Evolutionary conservation across 306 rosid species (phyloP).

Genomic region (Citrullus amarus): DNA sequence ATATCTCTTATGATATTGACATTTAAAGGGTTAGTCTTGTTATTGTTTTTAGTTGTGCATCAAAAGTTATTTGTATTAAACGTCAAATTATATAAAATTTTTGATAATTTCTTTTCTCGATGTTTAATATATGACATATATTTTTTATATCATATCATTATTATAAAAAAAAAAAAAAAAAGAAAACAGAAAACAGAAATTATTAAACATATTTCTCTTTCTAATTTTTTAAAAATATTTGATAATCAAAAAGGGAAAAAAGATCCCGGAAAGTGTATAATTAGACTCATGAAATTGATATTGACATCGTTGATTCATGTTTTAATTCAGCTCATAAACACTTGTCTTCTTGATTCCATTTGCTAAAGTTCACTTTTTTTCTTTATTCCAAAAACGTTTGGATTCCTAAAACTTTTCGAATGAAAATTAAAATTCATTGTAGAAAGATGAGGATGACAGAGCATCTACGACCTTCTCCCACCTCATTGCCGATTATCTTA

Average conservation of each 20-base stretch:
- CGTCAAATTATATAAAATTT: no score
- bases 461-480: not conserved
- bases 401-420: not conserved
- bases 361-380: not conserved
- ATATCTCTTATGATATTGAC: not conserved
- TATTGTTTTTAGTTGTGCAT: no score
- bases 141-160: no score
- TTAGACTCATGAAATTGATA: not conserved
- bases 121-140: no score
- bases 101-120: no score
- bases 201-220: no score
- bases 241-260: no score
- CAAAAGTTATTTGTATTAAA: no score
- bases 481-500: not conserved
- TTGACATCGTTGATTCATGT: not conserved
- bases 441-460: not conserved
- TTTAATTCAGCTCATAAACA: not conserved
- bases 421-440: not conserved
- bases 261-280: not conserved
- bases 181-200: no score
- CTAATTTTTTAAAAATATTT: no score
- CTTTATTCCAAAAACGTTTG: not conserved
- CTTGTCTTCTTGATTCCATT: not conserved
- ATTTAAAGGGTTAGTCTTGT: not conserved
- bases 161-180: no score